phyloP scores from a whole-genome alignment of 371 early-diverging fungal species.

The Aphelidium insulamus region DNA sequence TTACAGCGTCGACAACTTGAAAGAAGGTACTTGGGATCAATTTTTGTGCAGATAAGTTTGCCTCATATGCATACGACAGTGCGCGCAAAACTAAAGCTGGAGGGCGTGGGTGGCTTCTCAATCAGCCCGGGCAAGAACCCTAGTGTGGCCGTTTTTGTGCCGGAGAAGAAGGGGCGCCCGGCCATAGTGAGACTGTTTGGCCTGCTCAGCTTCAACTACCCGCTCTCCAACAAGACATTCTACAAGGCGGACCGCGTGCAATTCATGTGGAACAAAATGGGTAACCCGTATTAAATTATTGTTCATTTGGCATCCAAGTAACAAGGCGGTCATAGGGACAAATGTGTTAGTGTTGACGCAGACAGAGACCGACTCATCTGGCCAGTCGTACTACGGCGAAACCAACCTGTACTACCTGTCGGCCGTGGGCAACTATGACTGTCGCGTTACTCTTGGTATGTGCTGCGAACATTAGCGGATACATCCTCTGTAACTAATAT shows the following conservation, averaged over 20 bases:
- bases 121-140: slow-evolving; percentile 69
- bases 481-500: not conserved
- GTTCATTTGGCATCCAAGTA: too few relatives aligned
- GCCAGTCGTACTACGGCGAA: slow-evolving; percentile 91
- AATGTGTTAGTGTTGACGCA: slow-evolving; percentile 68
- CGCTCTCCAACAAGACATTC: slow-evolving; percentile 71
- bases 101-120: slow-evolving; percentile 56
- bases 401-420: slow-evolving; percentile 75
- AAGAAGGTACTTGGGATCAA: slow-evolving; percentile 23
- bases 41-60: not conserved
- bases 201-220: slow-evolving; percentile 42
- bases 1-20: slow-evolving; percentile 41
- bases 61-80: not conserved
- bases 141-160: slow-evolving; percentile 66
- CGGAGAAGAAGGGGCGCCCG: slow-evolving; percentile 57
- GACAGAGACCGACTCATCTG: slow-evolving; percentile 85
- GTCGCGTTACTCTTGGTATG: slow-evolving; percentile 50
- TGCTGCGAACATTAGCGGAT: not conserved
- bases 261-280: slow-evolving; percentile 82
- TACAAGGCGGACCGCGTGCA: slow-evolving; percentile 78
- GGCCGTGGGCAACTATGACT: slow-evolving; percentile 77
- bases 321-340: too few relatives aligned
- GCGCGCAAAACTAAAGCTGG: slow-evolving; percentile 33
- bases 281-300: too few relatives aligned
- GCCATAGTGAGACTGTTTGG: slow-evolving; percentile 58